Evolutionary conservation across 495 filamentous ascomycete species (phyloP).

Genomic region (Penicillium riverlandense): DNA sequence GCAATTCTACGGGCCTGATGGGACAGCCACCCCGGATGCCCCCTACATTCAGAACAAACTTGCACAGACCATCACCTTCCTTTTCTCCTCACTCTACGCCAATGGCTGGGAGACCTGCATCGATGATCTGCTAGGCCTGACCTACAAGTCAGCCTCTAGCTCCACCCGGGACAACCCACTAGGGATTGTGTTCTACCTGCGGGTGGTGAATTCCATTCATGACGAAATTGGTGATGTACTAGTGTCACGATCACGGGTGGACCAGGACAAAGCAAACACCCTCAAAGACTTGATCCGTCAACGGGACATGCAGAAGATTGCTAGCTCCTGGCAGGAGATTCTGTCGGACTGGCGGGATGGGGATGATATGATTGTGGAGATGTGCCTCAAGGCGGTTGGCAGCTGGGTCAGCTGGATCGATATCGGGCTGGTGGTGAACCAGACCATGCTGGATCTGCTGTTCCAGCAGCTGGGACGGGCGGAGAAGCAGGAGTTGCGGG

Average conservation of each 20-base stretch:
- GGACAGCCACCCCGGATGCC: conserved; percentile 52
- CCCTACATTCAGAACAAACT: conserved; percentile 90
- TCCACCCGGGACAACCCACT: conserved; percentile 57
- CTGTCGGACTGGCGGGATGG: conserved; percentile 69
- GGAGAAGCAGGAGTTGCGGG: conserved; percentile 38
- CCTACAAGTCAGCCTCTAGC: conserved; percentile 39
- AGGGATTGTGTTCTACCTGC: conserved; percentile 81
- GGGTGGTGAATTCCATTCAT: conserved; percentile 79
- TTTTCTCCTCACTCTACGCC: conserved; percentile 80
- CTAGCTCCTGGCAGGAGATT: conserved; percentile 85
- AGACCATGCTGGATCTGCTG: conserved; percentile 73
- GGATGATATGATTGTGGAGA: conserved; percentile 69
- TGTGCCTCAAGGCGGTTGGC: conserved; percentile 79
- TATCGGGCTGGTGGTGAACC: conserved; percentile 84
- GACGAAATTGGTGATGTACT: conserved; percentile 95
- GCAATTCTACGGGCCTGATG: conserved; percentile 57
- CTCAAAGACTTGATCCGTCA: conserved; percentile 84
- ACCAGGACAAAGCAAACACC: conserved; percentile 70
- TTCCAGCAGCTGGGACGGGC: conserved; percentile 69
- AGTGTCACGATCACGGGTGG: conserved; percentile 63
- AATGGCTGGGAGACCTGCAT: conserved; percentile 81
- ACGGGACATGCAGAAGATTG: conserved; percentile 79
- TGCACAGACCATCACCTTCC: conserved; percentile 85
- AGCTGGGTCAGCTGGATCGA: conserved; percentile 99
- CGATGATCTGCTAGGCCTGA: conserved; percentile 73